Percentiles rank a stretch among this genome's conserved stretches.
Conservation (phyloP, 106 monocot species). For the Dioscorea dumetorum region DNA sequence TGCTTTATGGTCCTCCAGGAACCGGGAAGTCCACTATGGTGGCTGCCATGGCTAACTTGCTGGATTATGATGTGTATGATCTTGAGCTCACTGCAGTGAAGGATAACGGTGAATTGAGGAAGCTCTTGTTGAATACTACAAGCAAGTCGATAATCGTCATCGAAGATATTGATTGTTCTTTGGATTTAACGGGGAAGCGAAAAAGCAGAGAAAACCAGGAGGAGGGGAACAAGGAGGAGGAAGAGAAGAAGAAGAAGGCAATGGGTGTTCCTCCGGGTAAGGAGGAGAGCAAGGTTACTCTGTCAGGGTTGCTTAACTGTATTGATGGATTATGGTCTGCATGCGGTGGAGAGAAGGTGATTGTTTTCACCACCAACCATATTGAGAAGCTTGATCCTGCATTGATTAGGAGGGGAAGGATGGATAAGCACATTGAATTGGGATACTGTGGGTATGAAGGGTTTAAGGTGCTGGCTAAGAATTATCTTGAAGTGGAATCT, state of each 20-base stretch:
- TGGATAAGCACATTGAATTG: conserved; percentile 32
- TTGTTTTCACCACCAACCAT: conserved; percentile 30
- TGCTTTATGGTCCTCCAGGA: conserved; percentile 24
- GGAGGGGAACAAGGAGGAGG: neutral
- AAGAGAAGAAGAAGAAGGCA: neutral
- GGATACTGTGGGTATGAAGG: conserved; percentile 16
- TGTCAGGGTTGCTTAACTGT: neutral
- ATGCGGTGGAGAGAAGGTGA: conserved; percentile 21
- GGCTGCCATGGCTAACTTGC: conserved; percentile 26
- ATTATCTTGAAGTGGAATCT: conserved; percentile 14
- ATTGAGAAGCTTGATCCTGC: conserved; percentile 24
- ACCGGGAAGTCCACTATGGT: conserved; percentile 21
- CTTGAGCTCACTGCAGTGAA: conserved; percentile 5
- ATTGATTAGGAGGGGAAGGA: conserved; percentile 17
- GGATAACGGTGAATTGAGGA: conserved; percentile 3
- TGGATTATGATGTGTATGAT: conserved; percentile 29
- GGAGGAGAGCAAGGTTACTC: conserved; percentile 3
- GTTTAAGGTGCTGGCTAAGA: conserved; percentile 23
- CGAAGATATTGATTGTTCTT: conserved; percentile 30
- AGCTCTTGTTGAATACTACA: conserved; percentile 12
- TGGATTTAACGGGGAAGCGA: neutral
- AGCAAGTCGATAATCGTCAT: conserved; percentile 20
- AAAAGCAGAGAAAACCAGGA: neutral
- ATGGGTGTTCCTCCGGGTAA: neutral
- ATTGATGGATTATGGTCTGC: conserved; percentile 16